phyloP scores from a whole-genome alignment of 176 grass and related monocot genomes.

The Saccharum officinarum region DNA sequence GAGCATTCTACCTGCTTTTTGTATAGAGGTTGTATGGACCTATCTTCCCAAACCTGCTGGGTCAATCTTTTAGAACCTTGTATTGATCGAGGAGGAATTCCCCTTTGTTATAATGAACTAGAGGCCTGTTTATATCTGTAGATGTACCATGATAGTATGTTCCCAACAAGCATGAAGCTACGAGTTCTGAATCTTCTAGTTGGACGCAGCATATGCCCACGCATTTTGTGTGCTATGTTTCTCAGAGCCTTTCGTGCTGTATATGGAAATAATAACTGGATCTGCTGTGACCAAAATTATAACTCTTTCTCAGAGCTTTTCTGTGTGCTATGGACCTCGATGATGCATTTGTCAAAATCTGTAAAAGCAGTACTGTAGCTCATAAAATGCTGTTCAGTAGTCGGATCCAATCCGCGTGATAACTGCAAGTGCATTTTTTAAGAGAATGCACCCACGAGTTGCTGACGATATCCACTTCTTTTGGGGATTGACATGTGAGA shows the following conservation, averaged over 20 bases:
- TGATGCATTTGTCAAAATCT: neutral
- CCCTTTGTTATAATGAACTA: conserved; percentile 6
- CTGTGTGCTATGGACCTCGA: too few relatives aligned
- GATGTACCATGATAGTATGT: neutral
- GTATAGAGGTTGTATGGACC: conserved; percentile 44
- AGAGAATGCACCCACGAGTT: conserved; percentile 28
- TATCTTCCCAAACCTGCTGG: conserved; percentile 21
- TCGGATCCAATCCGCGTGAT: neutral
- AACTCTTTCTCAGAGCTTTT: too few relatives aligned
- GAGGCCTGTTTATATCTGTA: neutral
- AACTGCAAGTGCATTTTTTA: conserved; percentile 1
- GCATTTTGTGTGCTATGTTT: neutral
- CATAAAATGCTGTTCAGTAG: neutral
- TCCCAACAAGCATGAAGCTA: conserved; percentile 1
- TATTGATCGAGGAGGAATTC: conserved; percentile 17
- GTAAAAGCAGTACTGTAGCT: neutral
- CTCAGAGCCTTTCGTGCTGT: neutral
- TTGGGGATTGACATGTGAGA: conserved; percentile 24
- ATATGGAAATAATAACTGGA: neutral
- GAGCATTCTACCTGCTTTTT: conserved; percentile 45
- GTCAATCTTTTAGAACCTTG: conserved; percentile 29
- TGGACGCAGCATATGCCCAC: neutral
- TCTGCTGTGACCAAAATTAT: conserved; percentile 3
- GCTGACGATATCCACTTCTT: conserved; percentile 7
- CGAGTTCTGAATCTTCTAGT: neutral